Base-by-base conservation (phyloP, 805 yeast genomes). In the Diddensiella caesifluorescens region DNA sequence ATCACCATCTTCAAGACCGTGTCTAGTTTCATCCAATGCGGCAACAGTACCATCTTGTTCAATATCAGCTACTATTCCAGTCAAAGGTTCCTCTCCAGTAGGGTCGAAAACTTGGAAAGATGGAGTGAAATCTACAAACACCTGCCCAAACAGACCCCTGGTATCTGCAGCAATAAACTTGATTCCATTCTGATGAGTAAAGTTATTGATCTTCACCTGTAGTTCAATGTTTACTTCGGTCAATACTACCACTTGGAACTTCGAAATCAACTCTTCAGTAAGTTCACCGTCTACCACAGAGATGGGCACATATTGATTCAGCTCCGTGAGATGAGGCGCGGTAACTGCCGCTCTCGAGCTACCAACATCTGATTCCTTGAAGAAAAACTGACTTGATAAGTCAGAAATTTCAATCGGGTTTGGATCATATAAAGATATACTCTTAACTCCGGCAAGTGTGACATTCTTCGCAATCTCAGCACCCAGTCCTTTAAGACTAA, bases 401-500 rank as follows among this genome's bases (percentile, higher is more conserved):
- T 92, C 97, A 39, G 65, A 71, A 34, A 87, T 50, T 41, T 70
- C 62, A 16, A 83, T 82, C 1, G 78, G 74, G 15, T 68, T 69
- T 9, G 95, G 95, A 59, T 92, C 99, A 61, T 81, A 86, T 23
- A 92, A 63, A 5, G 94, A 70, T 53, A 92, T 68, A 5, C 95
- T 81, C 68, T 92, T 92, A 54, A 92, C 98, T 57, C 99, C 99
- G 2, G 98, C 98, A 28, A 92, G 71, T 0, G 95, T 94, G 42
- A 92, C 87, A 64, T 92, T 92, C 67, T 92, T 92, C 19, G 98
- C 97, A 44, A 92, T 87, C 66, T 92, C 99, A 32, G 86, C 75
- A 57, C 99, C 99, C 36, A 92, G 69, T 36, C 99, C 99, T 59
- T 79, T 81, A 43, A 90, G 69, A 3, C 99, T 98, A 49, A 89